Base-by-base conservation (phyloP, 2,329 filamentous ascomycete species). In the Stenocarpella maydis region DNA sequence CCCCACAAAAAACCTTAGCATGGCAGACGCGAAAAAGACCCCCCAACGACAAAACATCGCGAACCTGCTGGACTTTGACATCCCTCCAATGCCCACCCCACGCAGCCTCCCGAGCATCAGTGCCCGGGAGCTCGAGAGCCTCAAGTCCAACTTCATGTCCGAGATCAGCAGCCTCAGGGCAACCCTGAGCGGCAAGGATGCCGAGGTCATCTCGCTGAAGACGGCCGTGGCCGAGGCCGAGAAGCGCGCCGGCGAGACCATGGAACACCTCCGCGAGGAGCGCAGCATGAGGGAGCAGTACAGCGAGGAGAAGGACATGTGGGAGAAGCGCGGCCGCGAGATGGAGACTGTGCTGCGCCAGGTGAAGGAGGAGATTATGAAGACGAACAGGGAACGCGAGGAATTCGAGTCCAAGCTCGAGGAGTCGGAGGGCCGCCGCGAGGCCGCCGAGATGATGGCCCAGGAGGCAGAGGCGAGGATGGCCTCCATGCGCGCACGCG, bases 81-180 rank as follows among this genome's bases (percentile, higher is more conserved):
- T 98, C 12, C 94, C 95, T n/a, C 94, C 95, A 0, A 90, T 94
- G 74, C 94, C 95, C 2, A 98, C 96, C 0, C 96, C 96, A 17
- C 90, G 95, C 71, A 97, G 94, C 67, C 88, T 98, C 45, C 96
- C 96, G 0, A 93, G 91, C 10, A 92, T 98, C 74, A 97, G 95
- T 2, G 93, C 96, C 1, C 90, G 96, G 41, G 96, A 99, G 81
- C 85, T 98, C 2, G 96, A 99, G 78, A 93, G 92, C 17, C 85
- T 98, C 71, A 98, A 98, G 79, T 98, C 95, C 0, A 88, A 88
- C 28, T 97, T 97, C 75, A 86, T 97, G 64, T 97, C 95, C 0
- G 93, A 98, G 78, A 97, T 99, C 70, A 97, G 94, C 72, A 94
- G 92, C n/a, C 87, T 99, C 21, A 96, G 93, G 77, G 96, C 96